These are phyloP conservation scores for Suillus variegatus DNA, from an alignment of 768 basidiomycete species.

Conservation along the genomic window DNA sequence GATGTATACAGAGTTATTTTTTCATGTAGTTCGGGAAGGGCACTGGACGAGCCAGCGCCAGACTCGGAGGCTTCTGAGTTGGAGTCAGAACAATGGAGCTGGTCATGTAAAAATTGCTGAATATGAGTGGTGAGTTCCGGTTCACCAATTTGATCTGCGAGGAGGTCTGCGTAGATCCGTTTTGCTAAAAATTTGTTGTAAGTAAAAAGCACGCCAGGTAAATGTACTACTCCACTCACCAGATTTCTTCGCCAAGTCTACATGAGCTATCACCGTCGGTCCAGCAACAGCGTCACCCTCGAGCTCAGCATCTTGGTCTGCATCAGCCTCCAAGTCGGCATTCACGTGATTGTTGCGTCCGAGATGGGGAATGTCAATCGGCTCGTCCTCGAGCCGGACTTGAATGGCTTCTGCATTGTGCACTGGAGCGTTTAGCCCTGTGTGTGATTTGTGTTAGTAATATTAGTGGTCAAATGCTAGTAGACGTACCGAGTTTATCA, in stretches of 20 bases:
- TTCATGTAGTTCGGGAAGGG: slow-evolving; percentile 14
- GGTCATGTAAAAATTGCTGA: slow-evolving; percentile 7
- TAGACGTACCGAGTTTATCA: slow-evolving; percentile 5
- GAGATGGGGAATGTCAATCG: no score
- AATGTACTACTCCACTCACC: no score
- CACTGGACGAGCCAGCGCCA: no score
- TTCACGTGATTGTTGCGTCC: no score
- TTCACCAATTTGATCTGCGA: neutral
- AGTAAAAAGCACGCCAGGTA: no score
- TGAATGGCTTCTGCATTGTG: no score
- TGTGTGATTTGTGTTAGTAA: neutral
- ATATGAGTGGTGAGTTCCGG: neutral
- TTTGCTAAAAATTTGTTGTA: no score
- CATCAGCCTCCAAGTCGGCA: no score
- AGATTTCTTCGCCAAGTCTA: slow-evolving; percentile 12
- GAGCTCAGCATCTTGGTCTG: no score
- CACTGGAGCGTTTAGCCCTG: no score
- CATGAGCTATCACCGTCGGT: slow-evolving; percentile 11
- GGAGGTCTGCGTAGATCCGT: neutral
- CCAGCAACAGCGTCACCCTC: slow-evolving; percentile 1
- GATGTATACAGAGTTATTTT: slow-evolving; percentile 2
- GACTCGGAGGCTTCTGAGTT: neutral
- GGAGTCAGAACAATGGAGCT: slow-evolving; percentile 8
- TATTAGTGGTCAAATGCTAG: no score
- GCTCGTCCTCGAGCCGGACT: no score